phyloP scores from a whole-genome alignment of 495 filamentous ascomycete species.

The Hypoxylon lienhwacheense region DNA sequence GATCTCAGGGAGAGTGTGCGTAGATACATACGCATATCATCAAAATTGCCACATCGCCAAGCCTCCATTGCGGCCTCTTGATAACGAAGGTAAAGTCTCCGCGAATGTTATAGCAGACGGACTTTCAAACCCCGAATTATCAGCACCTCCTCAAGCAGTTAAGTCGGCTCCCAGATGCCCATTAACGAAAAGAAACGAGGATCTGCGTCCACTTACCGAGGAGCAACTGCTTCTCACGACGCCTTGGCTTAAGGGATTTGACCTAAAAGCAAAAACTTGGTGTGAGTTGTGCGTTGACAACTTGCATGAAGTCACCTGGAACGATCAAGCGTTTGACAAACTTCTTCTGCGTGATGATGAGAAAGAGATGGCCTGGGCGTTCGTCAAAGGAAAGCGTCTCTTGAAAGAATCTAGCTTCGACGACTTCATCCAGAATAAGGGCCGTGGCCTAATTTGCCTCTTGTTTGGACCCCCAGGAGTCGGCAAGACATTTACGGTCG shows the following conservation, averaged over 20 bases:
- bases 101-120: neutral
- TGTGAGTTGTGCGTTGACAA: conserved; percentile 43
- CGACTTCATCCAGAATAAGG: conserved; percentile 56
- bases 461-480: conserved; percentile 58
- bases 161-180: too few relatives aligned
- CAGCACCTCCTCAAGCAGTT: neutral
- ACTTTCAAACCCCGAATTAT: neutral
- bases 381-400: conserved; percentile 51
- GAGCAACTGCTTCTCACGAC: conserved; percentile 49
- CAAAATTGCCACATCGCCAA: conserved; percentile 6
- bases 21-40: conserved; percentile 35
- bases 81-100: neutral
- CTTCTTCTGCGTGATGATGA: conserved; percentile 56
- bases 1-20: conserved; percentile 22
- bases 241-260: conserved; percentile 48
- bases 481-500: conserved; percentile 60
- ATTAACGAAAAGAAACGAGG: neutral
- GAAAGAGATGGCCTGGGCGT: conserved; percentile 57
- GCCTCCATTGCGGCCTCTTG: conserved; percentile 11
- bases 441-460: conserved; percentile 58
- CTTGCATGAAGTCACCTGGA: conserved; percentile 51
- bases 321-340: conserved; percentile 56
- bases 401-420: conserved; percentile 65
- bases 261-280: conserved; percentile 50
- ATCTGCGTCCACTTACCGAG: conserved; percentile 39